Evolutionary conservation across 148 eudicot genomes (phyloP).

Genomic region (Diospyros lotus): DNA sequence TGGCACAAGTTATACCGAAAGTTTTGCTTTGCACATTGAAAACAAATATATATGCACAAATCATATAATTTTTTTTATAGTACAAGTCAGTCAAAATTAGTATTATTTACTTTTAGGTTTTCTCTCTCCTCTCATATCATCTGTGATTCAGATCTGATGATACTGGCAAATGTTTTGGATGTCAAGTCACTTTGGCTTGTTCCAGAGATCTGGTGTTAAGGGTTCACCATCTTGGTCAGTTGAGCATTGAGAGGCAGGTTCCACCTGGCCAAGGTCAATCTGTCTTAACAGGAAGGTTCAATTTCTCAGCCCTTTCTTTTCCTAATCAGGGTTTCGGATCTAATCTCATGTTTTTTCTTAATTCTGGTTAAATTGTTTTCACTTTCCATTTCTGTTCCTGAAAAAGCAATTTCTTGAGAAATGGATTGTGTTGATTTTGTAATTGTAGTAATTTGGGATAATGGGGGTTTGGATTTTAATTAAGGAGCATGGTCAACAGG

Average conservation of each 20-base stretch:
- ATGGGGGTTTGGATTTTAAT: neutral
- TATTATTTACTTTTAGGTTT: too few species aligned
- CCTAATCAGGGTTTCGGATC: conserved; percentile 12
- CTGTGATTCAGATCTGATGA: conserved; percentile 41
- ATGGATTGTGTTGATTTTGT: neutral
- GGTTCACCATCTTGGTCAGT: conserved; percentile 71
- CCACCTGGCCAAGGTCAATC: conserved; percentile 69
- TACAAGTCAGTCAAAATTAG: neutral
- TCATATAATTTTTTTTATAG: too few species aligned
- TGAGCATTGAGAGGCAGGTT: conserved; percentile 78
- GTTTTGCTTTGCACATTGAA: too few species aligned
- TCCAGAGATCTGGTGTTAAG: conserved; percentile 68
- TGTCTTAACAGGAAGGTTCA: conserved; percentile 74
- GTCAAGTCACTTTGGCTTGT: conserved; percentile 70
- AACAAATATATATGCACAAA: too few species aligned
- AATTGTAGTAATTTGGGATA: neutral
- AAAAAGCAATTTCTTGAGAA: neutral
- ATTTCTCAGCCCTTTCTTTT: neutral
- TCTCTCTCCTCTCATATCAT: too few species aligned
- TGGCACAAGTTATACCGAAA: too few species aligned
- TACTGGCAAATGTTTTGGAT: conserved; percentile 61
- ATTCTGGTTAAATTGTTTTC: neutral
- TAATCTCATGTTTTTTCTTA: neutral
- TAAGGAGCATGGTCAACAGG: neutral
- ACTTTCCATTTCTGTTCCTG: neutral